These are phyloP conservation scores for Tolypocladium album DNA, from an alignment of 2,329 filamentous ascomycete species.

Conservation along the genomic window DNA sequence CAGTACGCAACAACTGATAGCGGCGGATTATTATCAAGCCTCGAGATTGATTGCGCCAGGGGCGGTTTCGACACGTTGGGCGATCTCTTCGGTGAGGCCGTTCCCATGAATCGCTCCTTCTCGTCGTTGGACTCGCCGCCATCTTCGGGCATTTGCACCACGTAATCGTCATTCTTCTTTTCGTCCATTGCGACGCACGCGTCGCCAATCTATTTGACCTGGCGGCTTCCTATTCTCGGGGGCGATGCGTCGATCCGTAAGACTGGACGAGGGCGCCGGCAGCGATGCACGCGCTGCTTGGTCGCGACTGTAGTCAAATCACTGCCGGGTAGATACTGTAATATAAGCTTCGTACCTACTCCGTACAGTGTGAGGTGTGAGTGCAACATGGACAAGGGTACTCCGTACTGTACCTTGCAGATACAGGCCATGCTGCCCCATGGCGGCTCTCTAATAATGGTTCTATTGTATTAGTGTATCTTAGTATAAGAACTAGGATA, in stretches of 20 bases:
- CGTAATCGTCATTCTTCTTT: slow-evolving; percentile 79
- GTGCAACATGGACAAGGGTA: no score
- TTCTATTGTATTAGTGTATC: no score
- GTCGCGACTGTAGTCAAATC: no score
- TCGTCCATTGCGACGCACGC: slow-evolving; percentile 53
- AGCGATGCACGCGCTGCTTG: neutral
- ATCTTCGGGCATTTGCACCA: slow-evolving; percentile 57
- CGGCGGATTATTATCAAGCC: slow-evolving; percentile 59
- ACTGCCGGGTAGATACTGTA: no score
- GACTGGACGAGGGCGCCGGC: no score
- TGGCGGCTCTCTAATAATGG: no score
- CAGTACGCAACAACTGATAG: slow-evolving; percentile 80
- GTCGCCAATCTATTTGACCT: neutral
- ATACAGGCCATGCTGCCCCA: no score
- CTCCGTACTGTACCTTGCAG: no score
- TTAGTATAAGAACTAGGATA: no score
- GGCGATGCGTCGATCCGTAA: neutral
- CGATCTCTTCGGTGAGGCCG: slow-evolving; percentile 21
- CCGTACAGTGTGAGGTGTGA: no score
- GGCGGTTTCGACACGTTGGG: neutral
- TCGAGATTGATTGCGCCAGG: slow-evolving; percentile 22
- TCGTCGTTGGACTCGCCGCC: slow-evolving; percentile 23
- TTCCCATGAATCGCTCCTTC: slow-evolving; percentile 21
- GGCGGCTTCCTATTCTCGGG: neutral
- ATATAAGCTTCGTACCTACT: no score